Base-by-base conservation (phyloP, 768 basidiomycete species). In the Leccinum arenicola region DNA sequence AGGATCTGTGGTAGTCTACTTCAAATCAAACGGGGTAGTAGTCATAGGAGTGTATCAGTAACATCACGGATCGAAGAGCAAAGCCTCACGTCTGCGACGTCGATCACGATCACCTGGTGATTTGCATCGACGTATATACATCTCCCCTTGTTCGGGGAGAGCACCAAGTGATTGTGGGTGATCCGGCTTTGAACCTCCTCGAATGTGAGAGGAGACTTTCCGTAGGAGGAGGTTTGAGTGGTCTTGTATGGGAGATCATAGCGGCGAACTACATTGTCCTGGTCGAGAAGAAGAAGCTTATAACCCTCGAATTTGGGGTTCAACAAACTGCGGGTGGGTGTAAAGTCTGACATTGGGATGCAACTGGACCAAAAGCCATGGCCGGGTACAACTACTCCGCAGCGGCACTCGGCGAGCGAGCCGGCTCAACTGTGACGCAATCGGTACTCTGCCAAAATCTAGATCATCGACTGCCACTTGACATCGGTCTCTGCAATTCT, bases 231-330 rank as follows among this genome's bases (percentile, higher is more conserved):
- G 8, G 76, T 74, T 77, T 77, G 82, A 64, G 76, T 82, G 68
- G 65, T 81, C 69, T 60, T 74, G 61, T 75, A 71, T 25, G 71
- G 68, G 33, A 92, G 80, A 9, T 71, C 70, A 69, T 80, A 82
- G 25, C 82, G 79, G 17, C 81, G 78, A 19, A 73, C 72, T 5
- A 89, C 78, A 8, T 82, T 75, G n/a, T 86, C 82, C 63, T 86
- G 84, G 11, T 78, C 70, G 35, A 91, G 75, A 3, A 84, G 74
- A 61, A 86, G 80, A 27, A 95, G 79, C 63, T 83, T 90, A 71
- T 95, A 94, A 2, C 89, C 89, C 63, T 95, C 92, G 58, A 95
- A 95, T 64, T 88, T 89, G 2, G 90, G 84, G 64, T 94, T 93
- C 25, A 90, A 72, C 15, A 93, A 79, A 31, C 78, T 67, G 45